A percentile compares a stretch with the other conserved stretches of the same genome.
Conservation (phyloP, 2,329 filamentous ascomycete genomes). For the Rutstroemia sp. region DNA sequence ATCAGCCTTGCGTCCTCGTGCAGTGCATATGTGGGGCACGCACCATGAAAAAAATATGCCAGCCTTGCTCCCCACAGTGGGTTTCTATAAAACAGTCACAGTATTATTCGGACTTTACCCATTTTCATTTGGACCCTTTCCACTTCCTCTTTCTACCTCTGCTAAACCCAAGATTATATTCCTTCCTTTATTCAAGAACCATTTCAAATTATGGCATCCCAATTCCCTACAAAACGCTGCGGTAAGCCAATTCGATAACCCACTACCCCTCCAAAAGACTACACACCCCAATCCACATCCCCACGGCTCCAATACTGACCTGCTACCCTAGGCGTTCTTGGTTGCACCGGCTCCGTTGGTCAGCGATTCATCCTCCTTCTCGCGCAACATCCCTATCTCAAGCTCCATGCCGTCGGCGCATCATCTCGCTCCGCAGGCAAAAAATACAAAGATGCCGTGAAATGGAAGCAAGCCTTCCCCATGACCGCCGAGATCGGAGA, state of each 20-base stretch:
- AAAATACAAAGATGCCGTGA: constrained; percentile 87
- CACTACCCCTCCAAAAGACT: constrained; percentile 6
- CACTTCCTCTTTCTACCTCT: neutral
- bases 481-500: constrained; percentile 72
- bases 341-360: constrained; percentile 88
- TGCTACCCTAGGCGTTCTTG: constrained; percentile 57
- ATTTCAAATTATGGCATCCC: constrained; percentile 12
- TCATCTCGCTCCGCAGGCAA: constrained; percentile 86
- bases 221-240: constrained; percentile 51
- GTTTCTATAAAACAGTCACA: neutral
- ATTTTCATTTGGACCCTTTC: neutral
- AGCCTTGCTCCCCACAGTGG: neutral
- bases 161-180: neutral
- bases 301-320: neutral
- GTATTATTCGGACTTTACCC: neutral
- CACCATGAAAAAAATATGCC: neutral
- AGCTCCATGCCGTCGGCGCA: constrained; percentile 81
- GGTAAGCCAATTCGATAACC: constrained; percentile 17
- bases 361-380: constrained; percentile 93
- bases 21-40: neutral
- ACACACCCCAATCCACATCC: neutral
- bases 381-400: constrained; percentile 77
- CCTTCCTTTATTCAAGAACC: neutral
- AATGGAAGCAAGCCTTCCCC: constrained; percentile 85
- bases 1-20: neutral